phyloP scores from a whole-genome alignment of 2,329 filamentous ascomycete species.

The Venturia pyrina region DNA sequence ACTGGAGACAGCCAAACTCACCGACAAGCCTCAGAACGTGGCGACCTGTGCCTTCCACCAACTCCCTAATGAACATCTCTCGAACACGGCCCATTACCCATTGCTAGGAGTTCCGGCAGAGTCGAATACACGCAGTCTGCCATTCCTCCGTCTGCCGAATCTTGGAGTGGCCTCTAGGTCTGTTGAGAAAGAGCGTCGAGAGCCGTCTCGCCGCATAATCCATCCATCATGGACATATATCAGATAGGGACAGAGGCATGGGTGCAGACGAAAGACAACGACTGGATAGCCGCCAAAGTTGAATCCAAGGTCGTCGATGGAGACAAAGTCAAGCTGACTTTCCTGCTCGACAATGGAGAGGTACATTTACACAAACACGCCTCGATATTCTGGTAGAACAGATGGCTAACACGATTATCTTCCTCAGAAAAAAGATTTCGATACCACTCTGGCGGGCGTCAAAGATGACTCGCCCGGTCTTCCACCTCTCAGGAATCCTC shows the following conservation, averaged over 20 bases:
- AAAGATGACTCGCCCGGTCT: constrained; percentile 68
- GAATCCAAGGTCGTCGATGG: constrained; percentile 74
- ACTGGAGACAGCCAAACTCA: neutral
- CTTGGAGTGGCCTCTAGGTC: neutral
- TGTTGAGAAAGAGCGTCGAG: constrained; percentile 3
- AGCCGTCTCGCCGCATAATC: neutral
- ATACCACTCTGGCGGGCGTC: constrained; percentile 67
- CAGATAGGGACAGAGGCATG: constrained; percentile 95
- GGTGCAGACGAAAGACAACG: constrained; percentile 33
- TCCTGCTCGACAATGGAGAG: constrained; percentile 87
- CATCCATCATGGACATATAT: constrained; percentile 70
- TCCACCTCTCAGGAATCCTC: constrained; percentile 93
- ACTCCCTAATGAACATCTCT: neutral
- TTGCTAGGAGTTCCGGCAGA: neutral
- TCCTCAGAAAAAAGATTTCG: constrained; percentile 63
- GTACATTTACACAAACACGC: constrained; percentile 36
- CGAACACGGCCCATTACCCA: neutral
- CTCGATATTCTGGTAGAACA: neutral
- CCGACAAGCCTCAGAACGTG: neutral
- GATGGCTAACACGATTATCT: constrained; percentile 11
- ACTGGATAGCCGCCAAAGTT: constrained; percentile 96
- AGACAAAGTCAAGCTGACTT: constrained; percentile 77
- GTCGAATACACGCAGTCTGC: neutral
- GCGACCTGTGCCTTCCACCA: neutral
- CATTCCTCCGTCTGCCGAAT: neutral